Evolutionary conservation across 345 rosid species (phyloP).

Genomic region (Boechera retrofracta): DNA sequence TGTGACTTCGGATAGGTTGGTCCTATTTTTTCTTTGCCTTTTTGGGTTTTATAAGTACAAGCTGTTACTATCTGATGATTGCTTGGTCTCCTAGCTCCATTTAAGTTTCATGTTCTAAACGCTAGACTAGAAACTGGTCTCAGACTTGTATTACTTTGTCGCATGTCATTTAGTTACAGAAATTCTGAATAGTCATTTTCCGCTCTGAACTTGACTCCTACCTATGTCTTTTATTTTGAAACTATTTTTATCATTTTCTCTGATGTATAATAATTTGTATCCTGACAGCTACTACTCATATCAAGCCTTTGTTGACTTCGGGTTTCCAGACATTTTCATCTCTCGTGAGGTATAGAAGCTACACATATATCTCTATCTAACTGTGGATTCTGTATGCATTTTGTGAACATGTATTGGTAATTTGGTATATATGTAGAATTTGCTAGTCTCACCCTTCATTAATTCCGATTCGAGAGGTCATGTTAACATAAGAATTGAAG

Average conservation of each 20-base stretch:
- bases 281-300: slow-evolving; percentile 85
- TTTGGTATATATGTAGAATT: neutral
- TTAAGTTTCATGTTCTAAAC: slow-evolving; percentile 7
- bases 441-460: neutral
- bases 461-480: neutral
- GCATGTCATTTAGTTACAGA: neutral
- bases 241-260: neutral
- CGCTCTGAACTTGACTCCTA: slow-evolving; percentile 12
- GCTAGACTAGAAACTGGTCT: neutral
- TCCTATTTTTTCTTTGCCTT: slow-evolving; percentile 23
- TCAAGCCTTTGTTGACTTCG: slow-evolving; percentile 79
- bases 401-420: neutral
- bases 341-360: slow-evolving; percentile 85
- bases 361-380: slow-evolving; percentile 1
- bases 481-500: slow-evolving; percentile 5
- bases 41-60: neutral
- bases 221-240: neutral
- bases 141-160: slow-evolving; percentile 22
- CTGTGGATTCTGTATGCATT: slow-evolving; percentile 23
- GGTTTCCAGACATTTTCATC: slow-evolving; percentile 82
- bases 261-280: slow-evolving; percentile 29
- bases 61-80: slow-evolving; percentile 9
- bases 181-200: neutral
- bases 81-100: neutral
- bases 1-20: slow-evolving; percentile 85